Conservation (phyloP, 2,329 filamentous ascomycete species). For the Anthostomella pinea region DNA sequence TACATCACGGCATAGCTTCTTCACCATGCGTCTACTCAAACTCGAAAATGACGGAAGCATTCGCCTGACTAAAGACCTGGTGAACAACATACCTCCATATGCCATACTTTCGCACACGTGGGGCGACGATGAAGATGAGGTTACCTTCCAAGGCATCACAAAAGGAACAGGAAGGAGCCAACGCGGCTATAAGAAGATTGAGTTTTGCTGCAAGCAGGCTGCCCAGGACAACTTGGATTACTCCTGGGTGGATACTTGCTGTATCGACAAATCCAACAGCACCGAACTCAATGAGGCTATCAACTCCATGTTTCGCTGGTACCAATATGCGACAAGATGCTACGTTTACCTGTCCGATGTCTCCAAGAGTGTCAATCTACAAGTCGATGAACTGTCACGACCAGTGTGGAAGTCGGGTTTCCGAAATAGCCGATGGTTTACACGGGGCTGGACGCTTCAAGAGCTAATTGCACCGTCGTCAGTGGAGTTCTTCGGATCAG, state of each 20-base stretch:
- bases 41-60: too few species aligned
- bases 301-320: constrained; percentile 6
- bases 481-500: background rate
- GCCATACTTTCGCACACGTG: constrained; percentile 1
- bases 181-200: background rate
- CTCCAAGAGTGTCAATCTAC: too few species aligned
- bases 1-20: too few species aligned
- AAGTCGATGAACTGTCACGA: too few species aligned
- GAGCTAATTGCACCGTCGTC: background rate
- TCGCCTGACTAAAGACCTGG: too few species aligned
- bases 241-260: constrained; percentile 4
- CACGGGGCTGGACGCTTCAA: constrained; percentile 1
- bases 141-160: background rate
- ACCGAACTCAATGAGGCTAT: constrained; percentile 1
- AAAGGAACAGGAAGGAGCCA: background rate
- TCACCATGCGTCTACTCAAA: too few species aligned
- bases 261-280: constrained; percentile 3
- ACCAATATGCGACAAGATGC: background rate
- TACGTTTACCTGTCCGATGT: constrained; percentile 1
- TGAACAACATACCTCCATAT: background rate
- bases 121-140: constrained; percentile 1
- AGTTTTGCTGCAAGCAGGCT: background rate
- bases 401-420: background rate
- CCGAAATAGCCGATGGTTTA: background rate
- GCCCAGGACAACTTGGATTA: background rate